These are phyloP conservation scores for Mycena metata DNA, from an alignment of 768 basidiomycete species.

Conservation along the genomic window DNA sequence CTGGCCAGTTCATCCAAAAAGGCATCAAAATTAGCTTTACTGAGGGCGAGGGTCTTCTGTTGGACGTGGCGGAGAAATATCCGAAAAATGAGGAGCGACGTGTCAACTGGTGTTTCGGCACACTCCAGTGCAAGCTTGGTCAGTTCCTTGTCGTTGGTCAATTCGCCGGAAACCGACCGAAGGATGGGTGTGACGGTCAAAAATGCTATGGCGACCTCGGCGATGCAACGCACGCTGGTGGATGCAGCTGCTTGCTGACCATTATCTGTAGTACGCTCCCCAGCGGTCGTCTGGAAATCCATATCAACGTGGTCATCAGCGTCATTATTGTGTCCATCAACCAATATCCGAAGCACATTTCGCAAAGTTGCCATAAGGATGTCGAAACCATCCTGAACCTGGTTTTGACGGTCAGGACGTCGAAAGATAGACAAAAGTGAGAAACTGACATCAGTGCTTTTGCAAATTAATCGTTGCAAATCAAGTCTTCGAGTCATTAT, in stretches of 20 bases:
- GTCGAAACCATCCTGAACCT: constrained; percentile 68
- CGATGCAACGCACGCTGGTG: constrained; percentile 50
- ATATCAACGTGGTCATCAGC: constrained; percentile 43
- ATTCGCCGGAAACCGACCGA: constrained; percentile 69
- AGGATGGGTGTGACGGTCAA: constrained; percentile 74
- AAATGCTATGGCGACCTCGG: constrained; percentile 70
- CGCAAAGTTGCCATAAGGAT: constrained; percentile 50
- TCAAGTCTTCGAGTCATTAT: constrained; percentile 47
- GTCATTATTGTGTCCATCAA: constrained; percentile 38
- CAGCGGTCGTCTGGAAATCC: constrained; percentile 67
- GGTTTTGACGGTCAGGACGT: constrained; percentile 9
- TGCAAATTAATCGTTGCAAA: constrained; percentile 75
- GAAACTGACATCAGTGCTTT: constrained; percentile 72
- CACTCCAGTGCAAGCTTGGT: constrained; percentile 65
- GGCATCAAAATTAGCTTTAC: constrained; percentile 60
- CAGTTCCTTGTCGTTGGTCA: constrained; percentile 73
- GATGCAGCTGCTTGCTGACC: constrained; percentile 45
- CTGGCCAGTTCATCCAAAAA: constrained; percentile 67
- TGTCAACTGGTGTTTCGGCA: constrained; percentile 54
- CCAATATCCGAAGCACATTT: constrained; percentile 55
- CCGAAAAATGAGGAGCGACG: constrained; percentile 71
- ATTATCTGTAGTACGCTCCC: constrained; percentile 49
- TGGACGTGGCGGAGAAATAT: constrained; percentile 68
- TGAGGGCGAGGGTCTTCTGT: constrained; percentile 68
- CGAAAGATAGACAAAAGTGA: neutral